phyloP scores from a whole-genome alignment of 306 rosid species.

The Mimosa bimucronata region DNA sequence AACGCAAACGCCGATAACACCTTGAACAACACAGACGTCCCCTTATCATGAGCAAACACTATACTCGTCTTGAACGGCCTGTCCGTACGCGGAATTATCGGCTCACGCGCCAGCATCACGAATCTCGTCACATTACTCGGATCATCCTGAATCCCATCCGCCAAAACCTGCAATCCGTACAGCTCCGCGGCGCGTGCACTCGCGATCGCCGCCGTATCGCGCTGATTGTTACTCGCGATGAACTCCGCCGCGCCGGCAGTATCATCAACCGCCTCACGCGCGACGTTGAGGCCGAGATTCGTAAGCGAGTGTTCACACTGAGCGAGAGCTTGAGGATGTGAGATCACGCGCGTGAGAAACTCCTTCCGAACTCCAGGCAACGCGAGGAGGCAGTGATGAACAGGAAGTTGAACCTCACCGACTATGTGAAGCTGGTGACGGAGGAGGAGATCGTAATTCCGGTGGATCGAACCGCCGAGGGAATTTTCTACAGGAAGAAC shows the following conservation, averaged over 20 bases:
- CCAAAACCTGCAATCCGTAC: slow-evolving; percentile 73
- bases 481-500: slow-evolving; percentile 90
- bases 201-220: slow-evolving; percentile 88
- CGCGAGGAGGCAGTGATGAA: slow-evolving; percentile 94
- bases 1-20: slow-evolving; percentile 93
- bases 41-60: slow-evolving; percentile 92
- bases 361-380: slow-evolving; percentile 85
- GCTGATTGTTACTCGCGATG: slow-evolving; percentile 68
- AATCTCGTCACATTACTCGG: slow-evolving; percentile 88
- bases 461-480: slow-evolving; percentile 94
- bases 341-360: slow-evolving; percentile 76
- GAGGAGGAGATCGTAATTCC: slow-evolving; percentile 93
- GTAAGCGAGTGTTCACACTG: slow-evolving; percentile 90
- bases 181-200: slow-evolving; percentile 89
- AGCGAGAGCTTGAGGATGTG: slow-evolving; percentile 92
- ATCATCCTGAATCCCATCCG: slow-evolving; percentile 90
- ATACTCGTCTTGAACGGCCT: slow-evolving; percentile 94
- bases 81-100: slow-evolving; percentile 85
- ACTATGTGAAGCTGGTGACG: slow-evolving; percentile 97
- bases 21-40: slow-evolving; percentile 87
- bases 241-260: slow-evolving; percentile 95
- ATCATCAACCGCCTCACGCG: slow-evolving; percentile 94
- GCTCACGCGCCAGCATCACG: slow-evolving; percentile 94
- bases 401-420: slow-evolving; percentile 89
- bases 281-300: slow-evolving; percentile 79